Evolutionary conservation across 148 eudicot species (phyloP).

Genomic region (Silene uniflora): DNA sequence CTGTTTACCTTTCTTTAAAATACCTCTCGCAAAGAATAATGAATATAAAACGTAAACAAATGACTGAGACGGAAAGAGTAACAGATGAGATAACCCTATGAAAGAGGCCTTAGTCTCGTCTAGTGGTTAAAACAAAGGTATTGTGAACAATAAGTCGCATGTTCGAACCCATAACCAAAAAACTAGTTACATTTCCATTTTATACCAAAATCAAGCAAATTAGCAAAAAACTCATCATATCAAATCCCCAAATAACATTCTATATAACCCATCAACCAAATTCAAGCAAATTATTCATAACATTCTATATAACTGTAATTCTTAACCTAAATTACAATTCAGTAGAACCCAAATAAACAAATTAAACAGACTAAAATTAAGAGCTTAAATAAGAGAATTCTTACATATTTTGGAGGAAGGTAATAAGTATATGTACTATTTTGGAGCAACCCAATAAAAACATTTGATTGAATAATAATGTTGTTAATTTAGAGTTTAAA

Average conservation of each 20-base stretch:
- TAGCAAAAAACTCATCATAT: slow-evolving; percentile 19
- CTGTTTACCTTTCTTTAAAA: too few species aligned
- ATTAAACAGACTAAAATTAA: slow-evolving; percentile 9
- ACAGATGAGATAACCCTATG: too few species aligned
- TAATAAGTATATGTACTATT: not conserved
- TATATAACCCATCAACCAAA: not conserved
- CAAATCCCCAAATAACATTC: not conserved
- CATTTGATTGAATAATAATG: too few species aligned
- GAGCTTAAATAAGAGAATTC: slow-evolving; percentile 16
- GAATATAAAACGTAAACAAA: too few species aligned
- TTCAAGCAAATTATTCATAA: not conserved
- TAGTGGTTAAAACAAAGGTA: too few species aligned
- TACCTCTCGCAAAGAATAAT: too few species aligned
- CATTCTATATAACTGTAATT: too few species aligned
- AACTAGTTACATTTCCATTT: slow-evolving; percentile 22
- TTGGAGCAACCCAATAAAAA: too few species aligned
- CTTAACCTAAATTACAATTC: not conserved
- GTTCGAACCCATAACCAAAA: not conserved
- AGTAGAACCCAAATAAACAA: not conserved
- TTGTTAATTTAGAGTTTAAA: too few species aligned
- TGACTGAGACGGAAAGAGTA: too few species aligned
- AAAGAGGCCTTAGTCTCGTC: too few species aligned
- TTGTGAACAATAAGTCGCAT: too few species aligned
- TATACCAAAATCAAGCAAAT: not conserved
- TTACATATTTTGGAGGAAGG: slow-evolving; percentile 24